These are phyloP conservation scores for Boletus insuetus DNA, from an alignment of 768 basidiomycete genomes.

Conservation along the genomic window DNA sequence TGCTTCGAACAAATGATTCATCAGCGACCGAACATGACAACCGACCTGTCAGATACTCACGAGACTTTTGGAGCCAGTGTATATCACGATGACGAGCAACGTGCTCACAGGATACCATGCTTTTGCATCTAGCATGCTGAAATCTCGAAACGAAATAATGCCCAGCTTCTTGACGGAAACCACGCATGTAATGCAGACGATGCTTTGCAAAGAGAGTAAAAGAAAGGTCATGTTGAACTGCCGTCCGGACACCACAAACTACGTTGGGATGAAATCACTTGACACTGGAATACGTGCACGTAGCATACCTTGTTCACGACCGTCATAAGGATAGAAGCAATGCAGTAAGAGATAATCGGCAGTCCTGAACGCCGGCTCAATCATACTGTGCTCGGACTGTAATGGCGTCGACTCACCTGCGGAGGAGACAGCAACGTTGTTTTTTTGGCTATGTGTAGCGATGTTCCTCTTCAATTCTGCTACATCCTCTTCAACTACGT, in stretches of 20 bases:
- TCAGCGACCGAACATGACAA: not conserved
- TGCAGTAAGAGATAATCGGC: slow-evolving; percentile 85
- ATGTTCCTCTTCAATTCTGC: slow-evolving; percentile 55
- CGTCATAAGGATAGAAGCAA: slow-evolving; percentile 95
- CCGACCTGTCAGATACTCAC: slow-evolving; percentile 47
- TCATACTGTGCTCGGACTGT: not conserved
- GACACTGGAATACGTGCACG: not conserved
- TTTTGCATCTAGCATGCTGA: slow-evolving; percentile 81
- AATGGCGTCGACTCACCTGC: slow-evolving; percentile 18
- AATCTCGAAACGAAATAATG: slow-evolving; percentile 81
- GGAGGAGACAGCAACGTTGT: slow-evolving; percentile 16
- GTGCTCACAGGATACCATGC: slow-evolving; percentile 94
- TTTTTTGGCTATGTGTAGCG: slow-evolving; percentile 37
- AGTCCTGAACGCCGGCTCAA: slow-evolving; percentile 48
- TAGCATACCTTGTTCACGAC: slow-evolving; percentile 85
- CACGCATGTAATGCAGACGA: slow-evolving; percentile 84
- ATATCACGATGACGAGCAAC: slow-evolving; percentile 90
- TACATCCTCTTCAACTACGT: slow-evolving; percentile 34
- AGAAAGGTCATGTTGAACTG: slow-evolving; percentile 98
- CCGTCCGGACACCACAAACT: slow-evolving; percentile 94
- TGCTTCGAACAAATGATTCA: slow-evolving; percentile 52
- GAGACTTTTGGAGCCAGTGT: slow-evolving; percentile 95
- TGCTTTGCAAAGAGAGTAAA: slow-evolving; percentile 85
- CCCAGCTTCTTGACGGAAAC: slow-evolving; percentile 66
- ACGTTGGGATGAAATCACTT: slow-evolving; percentile 4